Evolutionary conservation across 2,329 filamentous ascomycete genomes (phyloP).

Genomic region (Lecanicillium sp.): DNA sequence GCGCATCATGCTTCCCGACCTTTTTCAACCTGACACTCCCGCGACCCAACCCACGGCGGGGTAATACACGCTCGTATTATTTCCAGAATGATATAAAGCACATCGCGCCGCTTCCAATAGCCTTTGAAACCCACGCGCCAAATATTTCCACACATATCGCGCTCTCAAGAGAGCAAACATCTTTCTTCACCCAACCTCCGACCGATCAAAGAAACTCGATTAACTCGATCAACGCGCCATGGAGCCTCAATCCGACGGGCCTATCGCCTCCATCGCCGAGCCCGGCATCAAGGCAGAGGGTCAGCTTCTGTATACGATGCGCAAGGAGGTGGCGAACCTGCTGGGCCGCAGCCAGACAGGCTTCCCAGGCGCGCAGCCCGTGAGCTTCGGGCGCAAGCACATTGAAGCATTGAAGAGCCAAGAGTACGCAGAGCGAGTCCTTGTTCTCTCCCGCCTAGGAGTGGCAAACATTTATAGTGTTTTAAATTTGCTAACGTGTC

Average conservation of each 20-base stretch:
- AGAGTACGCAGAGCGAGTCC: conserved; percentile 49
- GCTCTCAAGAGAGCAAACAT: no score
- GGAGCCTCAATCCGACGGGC: conserved; percentile 19
- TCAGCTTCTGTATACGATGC: conserved; percentile 56
- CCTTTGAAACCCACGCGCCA: no score
- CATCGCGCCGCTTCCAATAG: no score
- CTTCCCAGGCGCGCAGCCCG: conserved; percentile 91
- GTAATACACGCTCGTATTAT: no score
- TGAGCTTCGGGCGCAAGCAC: conserved; percentile 81
- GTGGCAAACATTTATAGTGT: background rate
- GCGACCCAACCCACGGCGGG: background rate
- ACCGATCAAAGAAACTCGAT: background rate
- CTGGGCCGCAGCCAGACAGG: conserved; percentile 60
- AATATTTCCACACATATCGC: no score
- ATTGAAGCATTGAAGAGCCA: conserved; percentile 71
- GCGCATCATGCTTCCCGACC: background rate
- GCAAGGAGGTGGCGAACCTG: conserved; percentile 66
- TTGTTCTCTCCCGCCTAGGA: background rate
- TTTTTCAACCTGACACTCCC: no score
- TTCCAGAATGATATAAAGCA: no score
- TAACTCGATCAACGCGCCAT: conserved; percentile 15
- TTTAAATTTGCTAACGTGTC: conserved; percentile 9
- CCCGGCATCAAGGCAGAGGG: conserved; percentile 61
- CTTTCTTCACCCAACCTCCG: background rate
- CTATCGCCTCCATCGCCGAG: conserved; percentile 47